Percentiles rank a stretch among this genome's conserved stretches.
Evolutionary conservation across 495 filamentous ascomycete genomes (phyloP).

Genomic region (Beverwykella pulmonaria): DNA sequence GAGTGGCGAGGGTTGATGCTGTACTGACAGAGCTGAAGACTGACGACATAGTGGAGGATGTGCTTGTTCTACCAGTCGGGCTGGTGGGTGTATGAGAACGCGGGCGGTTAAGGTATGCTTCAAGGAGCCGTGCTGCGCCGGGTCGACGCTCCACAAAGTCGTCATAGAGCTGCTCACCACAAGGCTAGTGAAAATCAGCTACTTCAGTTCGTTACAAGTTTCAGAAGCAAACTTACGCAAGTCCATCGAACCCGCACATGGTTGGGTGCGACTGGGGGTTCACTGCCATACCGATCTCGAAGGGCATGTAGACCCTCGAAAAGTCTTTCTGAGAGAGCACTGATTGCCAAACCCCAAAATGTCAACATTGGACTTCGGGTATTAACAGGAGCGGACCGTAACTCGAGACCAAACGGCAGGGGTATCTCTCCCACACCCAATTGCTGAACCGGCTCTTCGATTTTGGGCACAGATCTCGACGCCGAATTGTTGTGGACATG

Average conservation of each 20-base stretch:
- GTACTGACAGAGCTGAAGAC: conserved; percentile 28
- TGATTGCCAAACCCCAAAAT: conserved; percentile 26
- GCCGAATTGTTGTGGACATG: background rate
- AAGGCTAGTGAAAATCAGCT: conserved; percentile 33
- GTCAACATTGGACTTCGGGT: conserved; percentile 12
- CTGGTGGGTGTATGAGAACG: conserved; percentile 33
- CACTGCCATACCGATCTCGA: conserved; percentile 26
- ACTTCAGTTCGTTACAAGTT: background rate
- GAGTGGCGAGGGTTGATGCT: conserved; percentile 33
- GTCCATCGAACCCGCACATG: conserved; percentile 45
- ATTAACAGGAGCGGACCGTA: conserved; percentile 11
- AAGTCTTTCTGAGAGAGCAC: conserved; percentile 16
- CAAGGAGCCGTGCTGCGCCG: conserved; percentile 44
- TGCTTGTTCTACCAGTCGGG: conserved; percentile 32
- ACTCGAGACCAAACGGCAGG: conserved; percentile 19
- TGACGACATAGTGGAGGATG: conserved; percentile 35
- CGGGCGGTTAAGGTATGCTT: conserved; percentile 42
- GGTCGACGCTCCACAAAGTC: conserved; percentile 46
- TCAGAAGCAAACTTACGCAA: conserved; percentile 36
- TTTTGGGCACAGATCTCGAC: background rate
- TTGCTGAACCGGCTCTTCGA: conserved; percentile 12
- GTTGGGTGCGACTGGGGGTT: conserved; percentile 26
- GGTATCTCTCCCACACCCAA: conserved; percentile 18
- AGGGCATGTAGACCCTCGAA: conserved; percentile 20
- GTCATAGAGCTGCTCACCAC: conserved; percentile 46